These are phyloP conservation scores for Podila epigama DNA, from an alignment of 192 early-diverging fungal genomes.

Conservation along the genomic window DNA sequence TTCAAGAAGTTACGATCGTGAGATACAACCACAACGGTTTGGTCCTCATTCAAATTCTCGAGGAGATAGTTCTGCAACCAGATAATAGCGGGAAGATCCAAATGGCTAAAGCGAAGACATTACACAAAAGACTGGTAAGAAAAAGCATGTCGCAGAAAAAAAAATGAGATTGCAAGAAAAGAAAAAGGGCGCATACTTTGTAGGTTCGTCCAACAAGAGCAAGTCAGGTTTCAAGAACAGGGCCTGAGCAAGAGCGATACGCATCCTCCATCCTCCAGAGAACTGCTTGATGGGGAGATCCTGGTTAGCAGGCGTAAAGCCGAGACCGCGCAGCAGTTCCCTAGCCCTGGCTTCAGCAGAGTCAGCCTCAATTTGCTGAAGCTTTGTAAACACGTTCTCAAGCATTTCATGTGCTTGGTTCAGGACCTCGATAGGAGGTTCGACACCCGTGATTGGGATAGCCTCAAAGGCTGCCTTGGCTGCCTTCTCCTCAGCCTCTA, in stretches of 20 bases:
- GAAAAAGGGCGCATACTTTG: conserved; percentile 51
- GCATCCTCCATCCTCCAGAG: conserved; percentile 91
- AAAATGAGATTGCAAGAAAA: not conserved
- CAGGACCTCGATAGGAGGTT: conserved; percentile 56
- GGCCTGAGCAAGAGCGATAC: conserved; percentile 85
- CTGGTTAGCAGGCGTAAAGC: conserved; percentile 70
- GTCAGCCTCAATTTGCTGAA: conserved; percentile 68
- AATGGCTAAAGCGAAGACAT: conserved; percentile 56
- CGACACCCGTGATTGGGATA: conserved; percentile 30
- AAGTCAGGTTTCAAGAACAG: conserved; percentile 84
- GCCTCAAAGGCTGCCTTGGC: conserved; percentile 47
- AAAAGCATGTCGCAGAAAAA: not conserved
- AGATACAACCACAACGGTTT: conserved; percentile 87
- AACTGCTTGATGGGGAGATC: conserved; percentile 70
- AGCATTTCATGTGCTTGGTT: conserved; percentile 67
- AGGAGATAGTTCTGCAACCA: conserved; percentile 89
- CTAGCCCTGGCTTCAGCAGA: conserved; percentile 71
- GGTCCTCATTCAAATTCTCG: conserved; percentile 56
- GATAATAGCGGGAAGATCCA: conserved; percentile 91
- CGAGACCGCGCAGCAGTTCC: conserved; percentile 77
- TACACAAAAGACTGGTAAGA: not conserved
- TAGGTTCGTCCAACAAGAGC: conserved; percentile 86
- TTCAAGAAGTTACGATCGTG: conserved; percentile 92
- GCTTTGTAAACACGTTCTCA: conserved; percentile 61
- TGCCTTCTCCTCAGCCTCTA: conserved; percentile 42